Conservation (phyloP, 352 stramenopile species). For the Pythium insidiosum region DNA sequence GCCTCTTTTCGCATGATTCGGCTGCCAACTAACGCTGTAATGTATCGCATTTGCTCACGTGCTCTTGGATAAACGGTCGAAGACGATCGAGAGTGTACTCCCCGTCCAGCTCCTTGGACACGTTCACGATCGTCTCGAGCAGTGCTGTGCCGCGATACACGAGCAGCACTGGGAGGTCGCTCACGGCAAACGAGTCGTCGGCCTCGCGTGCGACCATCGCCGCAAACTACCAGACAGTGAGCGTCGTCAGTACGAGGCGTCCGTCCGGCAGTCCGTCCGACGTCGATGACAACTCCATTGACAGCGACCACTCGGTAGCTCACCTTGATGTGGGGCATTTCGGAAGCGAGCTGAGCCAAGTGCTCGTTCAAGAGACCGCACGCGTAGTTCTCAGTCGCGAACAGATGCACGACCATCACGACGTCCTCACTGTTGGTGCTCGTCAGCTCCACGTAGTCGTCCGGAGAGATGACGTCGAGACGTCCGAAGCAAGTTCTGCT, state of each 20-base stretch:
- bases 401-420: slow-evolving; percentile 51
- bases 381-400: slow-evolving; percentile 62
- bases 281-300: too few species aligned
- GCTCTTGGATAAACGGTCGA: too few species aligned
- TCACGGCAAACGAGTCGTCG: slow-evolving; percentile 51
- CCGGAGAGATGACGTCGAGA: slow-evolving; percentile 49
- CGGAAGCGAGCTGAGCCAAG: slow-evolving; percentile 37
- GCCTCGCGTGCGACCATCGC: slow-evolving; percentile 55
- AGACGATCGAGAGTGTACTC: slow-evolving; percentile 55
- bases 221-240: slow-evolving; percentile 29
- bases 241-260: background rate
- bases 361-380: slow-evolving; percentile 64
- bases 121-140: slow-evolving; percentile 51
- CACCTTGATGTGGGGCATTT: slow-evolving; percentile 63
- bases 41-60: background rate
- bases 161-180: slow-evolving; percentile 61
- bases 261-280: too few species aligned
- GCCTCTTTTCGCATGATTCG: slow-evolving; percentile 56
- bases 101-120: slow-evolving; percentile 42
- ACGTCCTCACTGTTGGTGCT: slow-evolving; percentile 13
- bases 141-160: slow-evolving; percentile 44
- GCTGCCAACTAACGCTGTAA: background rate
- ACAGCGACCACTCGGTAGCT: too few species aligned
- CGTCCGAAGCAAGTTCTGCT: slow-evolving; percentile 23
- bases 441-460: slow-evolving; percentile 44